Conservation (phyloP, 1,284 basidiomycete species). For the Puccinia novopanici region DNA sequence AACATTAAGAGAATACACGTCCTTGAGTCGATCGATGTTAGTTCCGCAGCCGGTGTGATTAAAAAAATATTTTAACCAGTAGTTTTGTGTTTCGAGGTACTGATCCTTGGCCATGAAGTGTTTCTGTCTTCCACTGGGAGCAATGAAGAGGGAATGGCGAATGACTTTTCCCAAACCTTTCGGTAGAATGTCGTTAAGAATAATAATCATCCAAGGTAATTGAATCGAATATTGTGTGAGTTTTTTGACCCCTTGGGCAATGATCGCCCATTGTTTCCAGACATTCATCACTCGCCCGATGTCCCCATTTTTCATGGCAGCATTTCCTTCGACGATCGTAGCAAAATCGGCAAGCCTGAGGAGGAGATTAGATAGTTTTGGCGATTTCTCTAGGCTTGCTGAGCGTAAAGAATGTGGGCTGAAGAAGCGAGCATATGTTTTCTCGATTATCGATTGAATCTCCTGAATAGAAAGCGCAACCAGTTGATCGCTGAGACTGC, state of each 20-base stretch:
- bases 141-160: neutral
- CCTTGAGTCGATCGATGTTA: neutral
- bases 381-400: neutral
- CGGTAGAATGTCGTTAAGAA: neutral
- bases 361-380: neutral
- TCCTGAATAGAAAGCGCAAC: neutral
- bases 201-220: neutral
- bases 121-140: neutral
- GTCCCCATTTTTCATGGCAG: neutral
- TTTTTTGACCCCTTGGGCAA: neutral
- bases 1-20: neutral
- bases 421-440: neutral
- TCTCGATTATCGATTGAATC: neutral
- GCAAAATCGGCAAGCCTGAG: neutral
- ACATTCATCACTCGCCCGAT: neutral
- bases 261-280: neutral
- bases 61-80: no score
- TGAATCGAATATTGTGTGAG: neutral
- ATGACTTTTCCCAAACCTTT: neutral
- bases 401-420: neutral
- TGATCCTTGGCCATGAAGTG: slow-evolving; percentile 21
- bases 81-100: slow-evolving; percentile 14
- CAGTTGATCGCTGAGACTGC: neutral
- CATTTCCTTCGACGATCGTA: neutral
- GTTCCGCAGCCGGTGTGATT: neutral